Conservation (phyloP, 2,329 filamentous ascomycete genomes). For the Aspergillus hortae region DNA sequence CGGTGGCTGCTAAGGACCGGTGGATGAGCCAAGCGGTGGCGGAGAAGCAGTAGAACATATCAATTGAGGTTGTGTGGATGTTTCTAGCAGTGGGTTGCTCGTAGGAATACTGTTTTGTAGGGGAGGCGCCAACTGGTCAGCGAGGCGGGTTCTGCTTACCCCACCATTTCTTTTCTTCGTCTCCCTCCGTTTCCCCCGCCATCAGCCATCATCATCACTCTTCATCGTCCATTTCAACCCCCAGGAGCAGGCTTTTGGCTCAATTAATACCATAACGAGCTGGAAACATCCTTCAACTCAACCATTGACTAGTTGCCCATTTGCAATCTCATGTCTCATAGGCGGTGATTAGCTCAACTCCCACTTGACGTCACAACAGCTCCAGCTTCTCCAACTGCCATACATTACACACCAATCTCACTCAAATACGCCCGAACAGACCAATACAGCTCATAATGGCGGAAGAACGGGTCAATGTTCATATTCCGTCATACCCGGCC, state of each 20-base stretch:
- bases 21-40: background rate
- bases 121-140: too few species aligned
- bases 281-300: background rate
- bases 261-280: background rate
- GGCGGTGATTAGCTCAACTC: too few species aligned
- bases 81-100: background rate
- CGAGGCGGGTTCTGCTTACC: too few species aligned
- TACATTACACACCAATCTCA: too few species aligned
- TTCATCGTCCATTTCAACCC: background rate
- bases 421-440: background rate
- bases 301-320: background rate
- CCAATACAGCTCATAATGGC: conserved; percentile 17
- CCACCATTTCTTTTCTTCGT: background rate
- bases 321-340: too few species aligned
- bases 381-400: too few species aligned
- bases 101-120: too few species aligned
- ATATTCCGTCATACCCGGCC: conserved; percentile 28
- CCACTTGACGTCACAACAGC: background rate
- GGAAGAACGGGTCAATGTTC: conserved; percentile 22
- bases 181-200: background rate
- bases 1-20: conserved; percentile 2
- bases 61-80: background rate
- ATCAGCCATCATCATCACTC: background rate
- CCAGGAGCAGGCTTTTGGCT: background rate
- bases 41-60: background rate